Conservation (phyloP, 768 basidiomycete species). For the Tylopilus intermedius region DNA sequence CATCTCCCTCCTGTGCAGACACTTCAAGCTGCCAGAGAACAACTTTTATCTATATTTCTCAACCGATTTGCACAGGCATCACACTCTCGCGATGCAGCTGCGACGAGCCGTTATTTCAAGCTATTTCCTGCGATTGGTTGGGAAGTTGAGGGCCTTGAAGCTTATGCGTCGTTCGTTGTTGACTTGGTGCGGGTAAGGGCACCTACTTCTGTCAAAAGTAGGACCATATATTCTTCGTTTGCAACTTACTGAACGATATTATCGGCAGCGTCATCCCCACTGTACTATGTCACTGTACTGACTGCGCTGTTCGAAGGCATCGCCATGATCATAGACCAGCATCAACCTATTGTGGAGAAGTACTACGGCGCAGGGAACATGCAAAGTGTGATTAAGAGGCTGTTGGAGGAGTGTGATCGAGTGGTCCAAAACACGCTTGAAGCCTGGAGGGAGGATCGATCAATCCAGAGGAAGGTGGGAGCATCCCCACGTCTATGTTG, state of each 20-base stretch:
- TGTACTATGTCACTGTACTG: slow-evolving; percentile 86
- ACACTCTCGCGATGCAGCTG: slow-evolving; percentile 71
- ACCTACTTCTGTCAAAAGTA: slow-evolving; percentile 81
- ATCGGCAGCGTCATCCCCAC: slow-evolving; percentile 74
- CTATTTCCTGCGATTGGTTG: slow-evolving; percentile 94
- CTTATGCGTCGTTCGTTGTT: slow-evolving; percentile 90
- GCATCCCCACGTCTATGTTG: background rate
- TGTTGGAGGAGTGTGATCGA: slow-evolving; percentile 83
- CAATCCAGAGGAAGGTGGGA: slow-evolving; percentile 71
- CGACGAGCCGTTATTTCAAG: slow-evolving; percentile 93
- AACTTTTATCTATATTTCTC: slow-evolving; percentile 72
- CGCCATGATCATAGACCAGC: slow-evolving; percentile 94
- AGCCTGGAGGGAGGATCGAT: slow-evolving; percentile 89
- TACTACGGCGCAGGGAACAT: slow-evolving; percentile 93
- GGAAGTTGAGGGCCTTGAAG: slow-evolving; percentile 86
- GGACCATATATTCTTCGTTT: slow-evolving; percentile 8
- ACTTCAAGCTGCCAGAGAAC: slow-evolving; percentile 66
- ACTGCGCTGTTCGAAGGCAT: slow-evolving; percentile 94
- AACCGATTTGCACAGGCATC: slow-evolving; percentile 82
- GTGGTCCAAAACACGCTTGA: slow-evolving; percentile 71
- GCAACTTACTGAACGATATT: slow-evolving; percentile 7
- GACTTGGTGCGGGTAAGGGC: slow-evolving; percentile 79
- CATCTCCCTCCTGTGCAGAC: slow-evolving; percentile 85
- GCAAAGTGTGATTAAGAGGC: slow-evolving; percentile 65
- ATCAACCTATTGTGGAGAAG: slow-evolving; percentile 96